Base-by-base conservation (phyloP, 129 eudicot species). In the Lactuca saligna region DNA sequence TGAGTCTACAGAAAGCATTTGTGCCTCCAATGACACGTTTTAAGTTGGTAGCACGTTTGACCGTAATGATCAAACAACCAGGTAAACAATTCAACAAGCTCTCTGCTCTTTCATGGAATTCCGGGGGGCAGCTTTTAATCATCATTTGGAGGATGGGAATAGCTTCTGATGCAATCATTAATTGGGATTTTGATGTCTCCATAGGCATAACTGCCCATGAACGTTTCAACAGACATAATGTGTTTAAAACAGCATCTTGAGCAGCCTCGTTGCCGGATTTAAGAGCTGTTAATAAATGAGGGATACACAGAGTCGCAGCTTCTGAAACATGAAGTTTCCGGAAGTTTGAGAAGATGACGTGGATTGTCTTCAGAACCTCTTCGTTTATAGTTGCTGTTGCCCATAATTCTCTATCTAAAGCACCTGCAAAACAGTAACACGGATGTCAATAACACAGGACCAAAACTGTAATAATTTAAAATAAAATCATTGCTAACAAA, bases 121-220 rank as follows among this genome's bases (percentile, higher is more conserved):
- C 76, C 15, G 91, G 91, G 20, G 95, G 97, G 66, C 97, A 84
- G 12, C 85, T 84, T 68, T 84, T 84, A 81, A 90, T 57, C 51
- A 86, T 86, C 94, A 73, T 72, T 75, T 90, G 97, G 70, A 90
- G 81, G 64, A 78, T 79, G 3, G 97, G 97, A 61, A 90, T 87
- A 65, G 85, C 94, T 82, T 90, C 95, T 12, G 95, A 78, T 53
- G 97, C 91, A 33, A 78, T 78, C 73, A 73, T 64, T 17, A 89
- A 80, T 62, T 90, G 97, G 48, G 95, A 86, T 59, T 78, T 82
- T 17, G 88, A 76, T 69, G 77, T 73, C 66, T 90, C 96, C 4
- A 80, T 65, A 6, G 88, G 83, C 90, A 86, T 86, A 41, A 82
- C 76, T 53, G 94, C 63, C 97, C 97, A 90, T 33, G 94, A 86